Base-by-base conservation (phyloP, 1,284 basidiomycete species). In the Naganishia cerealis region DNA sequence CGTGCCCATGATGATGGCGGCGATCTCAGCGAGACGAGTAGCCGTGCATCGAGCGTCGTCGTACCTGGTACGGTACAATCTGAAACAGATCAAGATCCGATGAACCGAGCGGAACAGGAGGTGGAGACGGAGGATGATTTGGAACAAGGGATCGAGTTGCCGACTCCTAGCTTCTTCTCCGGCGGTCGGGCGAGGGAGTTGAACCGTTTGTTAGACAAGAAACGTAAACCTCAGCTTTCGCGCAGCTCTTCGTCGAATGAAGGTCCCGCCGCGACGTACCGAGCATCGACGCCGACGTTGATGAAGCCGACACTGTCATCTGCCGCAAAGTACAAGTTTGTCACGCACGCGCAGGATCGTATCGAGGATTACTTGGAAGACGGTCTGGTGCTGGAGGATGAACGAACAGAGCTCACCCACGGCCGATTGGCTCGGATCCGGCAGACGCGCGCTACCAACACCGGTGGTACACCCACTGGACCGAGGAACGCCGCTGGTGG, bases 351-450 rank as follows among this genome's bases (percentile, higher is more conserved):
- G 8, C 50, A 63, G 40, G 61, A 63, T 54, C 50, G 26, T 16
- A 36, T 63, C 18, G 77, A 79, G 58, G 79, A 80, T 52, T 74
- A 73, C 5, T 77, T 81, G 29, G 80, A 81, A 57, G 79, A 81
- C 67, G 80, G 80, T 6, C 65, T 81, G 26, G 74, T 80, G 26
- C 70, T 81, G 15, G 76, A 78, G 48, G 74, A 78, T 63, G 77
- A 76, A 2, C 69, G 74, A 15, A 69, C 73, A 5, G 78, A 80
- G 56, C 69, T 81, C 13, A 76, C 71, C n/a, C 71, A 72, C 7
- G 72, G 75, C 40, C 70, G 78, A 21, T 66, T 80, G 39, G 69
- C 70, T 59, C 70, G 69, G 13, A 61, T 70, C n/a, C 21, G 66
- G 29, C 66, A 66, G 21, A 57, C 57, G 13, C 65, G 56, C 13